Evolutionary conservation across 768 basidiomycete species (phyloP).

Genomic region (Mycena rosella): DNA sequence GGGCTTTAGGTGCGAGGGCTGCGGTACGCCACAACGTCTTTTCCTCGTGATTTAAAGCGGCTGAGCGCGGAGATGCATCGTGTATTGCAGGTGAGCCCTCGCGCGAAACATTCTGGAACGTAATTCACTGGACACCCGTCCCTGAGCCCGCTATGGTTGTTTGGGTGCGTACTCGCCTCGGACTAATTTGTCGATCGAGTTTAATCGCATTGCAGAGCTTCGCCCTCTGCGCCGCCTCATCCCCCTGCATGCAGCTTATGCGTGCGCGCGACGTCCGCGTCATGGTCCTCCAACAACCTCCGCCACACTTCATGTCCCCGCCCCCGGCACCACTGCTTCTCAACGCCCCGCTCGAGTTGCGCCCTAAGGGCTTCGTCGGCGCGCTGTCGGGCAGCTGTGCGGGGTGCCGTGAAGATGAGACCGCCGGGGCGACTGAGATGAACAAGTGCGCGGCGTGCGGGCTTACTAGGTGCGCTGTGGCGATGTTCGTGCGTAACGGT

Average conservation of each 20-base stretch:
- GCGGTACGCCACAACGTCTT: not conserved
- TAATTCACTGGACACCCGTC: constrained; percentile 18
- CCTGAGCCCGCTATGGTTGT: constrained; percentile 7
- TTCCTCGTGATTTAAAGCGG: no score
- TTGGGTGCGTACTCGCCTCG: constrained; percentile 7
- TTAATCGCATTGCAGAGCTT: not conserved
- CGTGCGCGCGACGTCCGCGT: not conserved
- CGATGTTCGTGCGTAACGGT: not conserved
- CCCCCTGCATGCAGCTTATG: constrained; percentile 2
- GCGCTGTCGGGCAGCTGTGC: constrained; percentile 13
- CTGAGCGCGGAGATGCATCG: no score
- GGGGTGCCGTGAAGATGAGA: constrained; percentile 10
- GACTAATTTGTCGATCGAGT: no score
- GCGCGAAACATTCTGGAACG: constrained; percentile 22
- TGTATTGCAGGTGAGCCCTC: not conserved
- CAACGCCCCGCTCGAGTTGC: constrained; percentile 2
- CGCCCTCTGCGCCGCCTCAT: not conserved
- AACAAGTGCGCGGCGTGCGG: constrained; percentile 19
- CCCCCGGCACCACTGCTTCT: constrained; percentile 4
- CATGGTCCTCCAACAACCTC: not conserved
- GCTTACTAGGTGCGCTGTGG: constrained; percentile 7
- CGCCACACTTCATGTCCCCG: constrained; percentile 10
- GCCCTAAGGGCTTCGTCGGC: not conserved
- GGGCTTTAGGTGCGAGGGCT: constrained; percentile 14
- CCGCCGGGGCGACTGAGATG: not conserved